These are phyloP conservation scores for Trametes meyenii DNA, from an alignment of 768 basidiomycete species.

Conservation along the genomic window DNA sequence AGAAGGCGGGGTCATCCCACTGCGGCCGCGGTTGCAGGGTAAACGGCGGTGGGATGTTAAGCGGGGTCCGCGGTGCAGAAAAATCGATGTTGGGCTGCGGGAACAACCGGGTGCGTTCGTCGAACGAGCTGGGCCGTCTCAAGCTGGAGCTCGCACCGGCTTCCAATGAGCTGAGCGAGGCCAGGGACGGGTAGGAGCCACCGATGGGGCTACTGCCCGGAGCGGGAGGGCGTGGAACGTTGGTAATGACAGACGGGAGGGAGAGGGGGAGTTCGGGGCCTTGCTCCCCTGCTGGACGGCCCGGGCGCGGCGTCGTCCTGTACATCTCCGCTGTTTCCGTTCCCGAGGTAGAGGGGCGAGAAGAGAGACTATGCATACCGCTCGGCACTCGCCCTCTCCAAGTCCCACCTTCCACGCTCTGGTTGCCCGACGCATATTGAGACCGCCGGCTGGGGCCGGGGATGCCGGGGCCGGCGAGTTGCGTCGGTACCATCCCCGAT, in stretches of 20 bases:
- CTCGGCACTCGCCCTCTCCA: not conserved
- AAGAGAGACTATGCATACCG: conserved; percentile 7
- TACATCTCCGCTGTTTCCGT: conserved; percentile 18
- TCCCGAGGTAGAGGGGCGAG: conserved; percentile 19
- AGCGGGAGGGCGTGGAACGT: conserved; percentile 11
- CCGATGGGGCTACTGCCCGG: conserved; percentile 14
- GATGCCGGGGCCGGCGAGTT: conserved; percentile 35
- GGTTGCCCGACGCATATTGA: conserved; percentile 8
- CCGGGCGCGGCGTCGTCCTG: conserved; percentile 13
- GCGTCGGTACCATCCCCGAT: conserved; percentile 21
- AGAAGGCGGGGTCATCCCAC: conserved; percentile 55
- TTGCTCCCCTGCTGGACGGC: conserved; percentile 14
- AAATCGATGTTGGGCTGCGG: conserved; percentile 29
- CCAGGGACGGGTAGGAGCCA: conserved; percentile 11
- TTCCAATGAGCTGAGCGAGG: conserved; percentile 17
- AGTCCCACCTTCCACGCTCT: conserved; percentile 6
- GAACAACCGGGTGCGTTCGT: conserved; percentile 17
- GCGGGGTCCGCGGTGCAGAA: conserved; percentile 23
- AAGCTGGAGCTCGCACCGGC: conserved; percentile 8
- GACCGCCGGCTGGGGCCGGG: conserved; percentile 26
- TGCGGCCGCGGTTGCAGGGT: conserved; percentile 68
- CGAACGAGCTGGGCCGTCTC: conserved; percentile 3
- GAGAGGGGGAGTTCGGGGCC: conserved; percentile 19
- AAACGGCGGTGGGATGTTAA: conserved; percentile 54
- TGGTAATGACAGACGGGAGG: conserved; percentile 16